A percentile compares a stretch with the other conserved stretches of the same genome.
These are phyloP conservation scores for Cryptococcus sp. DNA, from an alignment of 1,284 basidiomycete species.

Conservation along the genomic window DNA sequence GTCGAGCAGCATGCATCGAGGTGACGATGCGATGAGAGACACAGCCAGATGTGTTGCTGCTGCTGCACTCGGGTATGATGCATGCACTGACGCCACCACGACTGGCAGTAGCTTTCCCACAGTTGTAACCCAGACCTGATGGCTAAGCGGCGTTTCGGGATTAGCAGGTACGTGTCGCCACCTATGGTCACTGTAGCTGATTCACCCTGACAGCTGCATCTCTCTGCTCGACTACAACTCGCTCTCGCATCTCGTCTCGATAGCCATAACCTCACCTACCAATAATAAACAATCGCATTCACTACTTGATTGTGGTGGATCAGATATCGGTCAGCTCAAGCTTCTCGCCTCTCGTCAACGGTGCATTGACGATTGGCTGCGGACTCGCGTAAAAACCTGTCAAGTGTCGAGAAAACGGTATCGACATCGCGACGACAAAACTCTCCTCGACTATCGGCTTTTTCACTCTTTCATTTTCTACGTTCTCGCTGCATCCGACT, in stretches of 20 bases:
- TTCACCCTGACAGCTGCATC: background rate
- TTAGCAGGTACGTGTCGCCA: background rate
- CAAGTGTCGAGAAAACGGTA: background rate
- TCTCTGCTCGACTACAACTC: background rate
- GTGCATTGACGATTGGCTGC: background rate
- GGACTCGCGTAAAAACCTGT: background rate
- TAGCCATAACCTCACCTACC: background rate
- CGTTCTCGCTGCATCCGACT: too few species aligned
- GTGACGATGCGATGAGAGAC: too few species aligned
- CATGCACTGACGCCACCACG: background rate
- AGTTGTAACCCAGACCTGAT: background rate
- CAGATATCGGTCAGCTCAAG: background rate
- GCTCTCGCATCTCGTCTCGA: background rate
- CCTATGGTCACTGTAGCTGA: background rate
- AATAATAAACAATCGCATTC: background rate
- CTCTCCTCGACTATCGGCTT: background rate
- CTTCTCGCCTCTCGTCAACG: background rate
- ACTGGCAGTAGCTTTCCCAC: background rate
- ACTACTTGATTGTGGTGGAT: slow-evolving; percentile 1
- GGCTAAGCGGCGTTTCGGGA: background rate
- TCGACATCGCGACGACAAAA: background rate
- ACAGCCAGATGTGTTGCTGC: too few species aligned
- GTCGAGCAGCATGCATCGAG: too few species aligned
- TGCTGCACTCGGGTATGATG: too few species aligned
- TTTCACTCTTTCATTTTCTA: background rate